Percentiles rank a stretch among this genome's conserved stretches.
phyloP scores from a whole-genome alignment of 169 alveolate genomes.

The Perkinsus olseni region DNA sequence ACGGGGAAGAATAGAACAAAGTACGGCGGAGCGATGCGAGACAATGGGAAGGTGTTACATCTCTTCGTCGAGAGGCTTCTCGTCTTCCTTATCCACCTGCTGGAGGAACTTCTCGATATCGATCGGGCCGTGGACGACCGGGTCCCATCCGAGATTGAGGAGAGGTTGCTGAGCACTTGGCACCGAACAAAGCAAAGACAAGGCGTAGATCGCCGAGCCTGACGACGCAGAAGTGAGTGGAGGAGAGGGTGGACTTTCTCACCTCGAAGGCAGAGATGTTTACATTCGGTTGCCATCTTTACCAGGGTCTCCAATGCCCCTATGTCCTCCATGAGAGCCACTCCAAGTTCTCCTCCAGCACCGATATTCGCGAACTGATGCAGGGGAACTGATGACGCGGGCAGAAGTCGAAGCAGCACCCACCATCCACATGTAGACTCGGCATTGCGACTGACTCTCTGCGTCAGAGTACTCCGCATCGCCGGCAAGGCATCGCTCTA shows the following conservation, averaged over 20 bases:
- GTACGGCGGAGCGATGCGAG: neutral
- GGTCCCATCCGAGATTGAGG: neutral
- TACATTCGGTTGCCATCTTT: neutral
- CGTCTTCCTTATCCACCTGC: neutral
- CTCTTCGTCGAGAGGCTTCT: neutral
- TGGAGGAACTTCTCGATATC: neutral
- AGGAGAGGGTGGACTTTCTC: neutral
- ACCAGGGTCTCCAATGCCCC: neutral
- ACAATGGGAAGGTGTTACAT: neutral
- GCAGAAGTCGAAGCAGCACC: neutral
- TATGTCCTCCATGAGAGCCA: neutral
- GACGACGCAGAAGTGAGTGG: neutral
- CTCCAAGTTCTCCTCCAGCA: neutral
- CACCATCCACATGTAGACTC: neutral
- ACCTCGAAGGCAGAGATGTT: neutral
- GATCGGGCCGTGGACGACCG: neutral
- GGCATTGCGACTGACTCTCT: neutral
- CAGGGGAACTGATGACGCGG: neutral
- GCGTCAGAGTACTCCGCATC: neutral
- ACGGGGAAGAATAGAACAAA: neutral
- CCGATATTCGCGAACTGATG: neutral
- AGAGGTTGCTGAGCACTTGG: neutral
- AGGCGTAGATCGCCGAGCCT: neutral
- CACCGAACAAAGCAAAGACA: neutral
- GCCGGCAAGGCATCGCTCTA: neutral